Evolutionary conservation across 768 basidiomycete species (phyloP).

Genomic region (Lactarius pseudohatsudake): DNA sequence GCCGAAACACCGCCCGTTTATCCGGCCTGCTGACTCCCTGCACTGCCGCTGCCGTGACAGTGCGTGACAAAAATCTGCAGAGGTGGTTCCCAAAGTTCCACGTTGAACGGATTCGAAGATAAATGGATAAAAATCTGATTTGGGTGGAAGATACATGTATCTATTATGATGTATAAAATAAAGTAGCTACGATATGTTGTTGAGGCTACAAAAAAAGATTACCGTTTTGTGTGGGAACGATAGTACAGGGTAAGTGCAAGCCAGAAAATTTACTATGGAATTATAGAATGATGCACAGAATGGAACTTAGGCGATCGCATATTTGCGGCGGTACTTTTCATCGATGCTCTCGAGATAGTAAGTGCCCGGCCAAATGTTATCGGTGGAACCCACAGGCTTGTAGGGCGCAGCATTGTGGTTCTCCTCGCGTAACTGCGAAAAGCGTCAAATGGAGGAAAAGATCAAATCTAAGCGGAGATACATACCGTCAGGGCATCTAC

Average conservation of each 20-base stretch:
- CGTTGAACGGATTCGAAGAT: too few species aligned
- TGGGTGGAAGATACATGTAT: too few species aligned
- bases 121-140: too few species aligned
- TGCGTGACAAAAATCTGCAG: too few species aligned
- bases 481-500: slow-evolving; percentile 73
- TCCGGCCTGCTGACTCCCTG: too few species aligned
- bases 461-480: slow-evolving; percentile 1
- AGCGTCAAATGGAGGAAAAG: not conserved
- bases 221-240: not conserved
- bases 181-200: too few species aligned
- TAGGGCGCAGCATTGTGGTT: slow-evolving; percentile 91
- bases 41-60: too few species aligned
- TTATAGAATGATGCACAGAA: not conserved
- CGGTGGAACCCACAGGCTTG: slow-evolving; percentile 79
- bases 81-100: too few species aligned
- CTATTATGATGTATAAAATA: too few species aligned
- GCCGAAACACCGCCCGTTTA: too few species aligned
- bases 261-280: slow-evolving; percentile 8
- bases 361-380: slow-evolving; percentile 91
- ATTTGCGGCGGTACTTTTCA: slow-evolving; percentile 88
- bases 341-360: slow-evolving; percentile 94
- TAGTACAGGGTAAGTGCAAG: slow-evolving; percentile 14
- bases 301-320: slow-evolving; percentile 38
- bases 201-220: too few species aligned
- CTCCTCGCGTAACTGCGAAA: slow-evolving; percentile 79